Evolutionary conservation across 768 basidiomycete genomes (phyloP), one percentile per base, ranked within the genome.

Genomic region (Rhizopogon rudus): DNA sequence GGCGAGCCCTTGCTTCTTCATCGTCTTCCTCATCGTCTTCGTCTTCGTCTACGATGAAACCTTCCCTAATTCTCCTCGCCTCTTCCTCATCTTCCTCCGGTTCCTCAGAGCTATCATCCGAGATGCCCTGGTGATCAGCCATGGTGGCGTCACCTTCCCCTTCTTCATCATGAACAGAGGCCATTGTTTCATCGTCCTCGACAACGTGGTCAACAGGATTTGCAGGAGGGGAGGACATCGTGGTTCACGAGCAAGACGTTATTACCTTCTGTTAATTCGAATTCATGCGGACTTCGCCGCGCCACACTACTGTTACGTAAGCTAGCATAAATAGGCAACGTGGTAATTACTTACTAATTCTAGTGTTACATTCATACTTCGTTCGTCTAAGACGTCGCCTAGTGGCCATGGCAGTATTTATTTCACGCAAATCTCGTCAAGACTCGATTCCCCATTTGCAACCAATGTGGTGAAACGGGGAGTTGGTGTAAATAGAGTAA

Each of bases 21-120:
- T 81, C 78, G 17, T 82, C 83, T 13, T 80, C 82, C 2, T 83
- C 84, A 0, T 88, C 90, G 0, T 93, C 91, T 6, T 93, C 88
- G 0, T 90, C 93, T 56, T 95, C 92, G 8, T 90, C 90, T 7
- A 94, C 93, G 63, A 98, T 97, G 67, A 98, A 97, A 0, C 91
- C 94, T 49, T 94, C 90, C 50, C 84, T 76, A 54, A 97, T 83
- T 54, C 82, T 77, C 55, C 82, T 80, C 62, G 77, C 88, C 73
- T 93, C 93, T 58, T 96, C 95, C 63, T 85, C 89, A 65, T 96
- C 93, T 46, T 96, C 93, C 39, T 95, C 91, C 37, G 82, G 87
- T 65, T 93, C 90, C 63, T 92, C 91, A 44, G 91, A 93, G 68
- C 91, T 93, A 71, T 93, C 91, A 66, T 89, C 88, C 17, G 84